These are phyloP conservation scores for Yarrowia sp. DNA, from an alignment of 805 yeast genomes.

Conservation along the genomic window DNA sequence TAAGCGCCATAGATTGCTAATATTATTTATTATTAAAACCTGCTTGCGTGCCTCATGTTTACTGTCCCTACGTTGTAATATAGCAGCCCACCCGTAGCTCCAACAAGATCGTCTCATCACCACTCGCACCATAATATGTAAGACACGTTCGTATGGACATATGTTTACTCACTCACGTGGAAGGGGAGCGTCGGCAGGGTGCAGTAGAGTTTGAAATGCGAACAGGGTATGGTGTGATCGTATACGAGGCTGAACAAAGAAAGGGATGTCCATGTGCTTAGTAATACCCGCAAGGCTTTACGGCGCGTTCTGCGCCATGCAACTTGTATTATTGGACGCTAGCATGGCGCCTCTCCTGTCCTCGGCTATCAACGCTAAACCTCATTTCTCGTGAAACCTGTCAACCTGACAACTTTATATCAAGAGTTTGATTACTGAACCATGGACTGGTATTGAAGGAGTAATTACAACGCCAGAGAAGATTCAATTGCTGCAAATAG, in stretches of 20 bases:
- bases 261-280: not conserved
- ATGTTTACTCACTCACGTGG: constrained; percentile 16
- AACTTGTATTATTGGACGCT: not conserved
- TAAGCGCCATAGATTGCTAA: too few species aligned
- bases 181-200: constrained; percentile 2
- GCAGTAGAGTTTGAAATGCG: not conserved
- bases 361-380: not conserved
- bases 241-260: not conserved
- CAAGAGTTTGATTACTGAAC: not conserved
- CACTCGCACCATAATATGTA: too few species aligned
- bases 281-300: not conserved
- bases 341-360: not conserved
- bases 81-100: too few species aligned
- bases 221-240: not conserved
- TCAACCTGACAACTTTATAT: not conserved
- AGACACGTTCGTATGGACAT: too few species aligned
- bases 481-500: too few species aligned
- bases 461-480: too few species aligned
- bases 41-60: too few species aligned
- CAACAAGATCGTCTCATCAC: not conserved
- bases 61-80: too few species aligned
- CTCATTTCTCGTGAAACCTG: not conserved
- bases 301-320: too few species aligned
- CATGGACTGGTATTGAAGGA: too few species aligned
- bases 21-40: too few species aligned